Base-by-base conservation (phyloP, 1,284 basidiomycete genomes). In the Mrakiaceae sp. region DNA sequence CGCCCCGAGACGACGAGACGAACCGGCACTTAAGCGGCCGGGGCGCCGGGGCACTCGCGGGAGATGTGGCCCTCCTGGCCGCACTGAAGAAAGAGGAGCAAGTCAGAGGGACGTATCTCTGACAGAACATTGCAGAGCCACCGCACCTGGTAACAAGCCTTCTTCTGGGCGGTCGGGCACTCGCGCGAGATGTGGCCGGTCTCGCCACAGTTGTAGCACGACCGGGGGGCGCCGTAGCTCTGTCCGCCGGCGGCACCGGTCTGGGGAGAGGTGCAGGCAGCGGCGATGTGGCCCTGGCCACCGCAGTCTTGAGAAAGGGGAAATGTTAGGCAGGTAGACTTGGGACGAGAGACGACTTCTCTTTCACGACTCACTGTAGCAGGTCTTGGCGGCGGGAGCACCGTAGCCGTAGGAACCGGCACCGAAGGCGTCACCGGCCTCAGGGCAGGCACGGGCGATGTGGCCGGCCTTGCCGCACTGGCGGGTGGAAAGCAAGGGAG, bases 391-490 rank as follows among this genome's bases (percentile, higher is more conserved):
- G 62, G 62, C 50, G 12, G 53, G 53, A 52, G 64, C 67, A 62
- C 67, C 68, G 55, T 66, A 64, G 58, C 54, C 67, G 52, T 60
- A 60, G 47, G 62, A 59, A 47, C 65, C 67, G 54, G 59, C 63
- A 44, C 67, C 66, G 57, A 27, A 63, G 58, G 57, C 66, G 60
- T 56, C 59, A 56, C 62, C 58, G 52, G 63, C 67, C 57, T 66
- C 64, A 46, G 68, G 67, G 69, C 69, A 70, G n/a, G 60, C 63
- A 49, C 68, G 58, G 47, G 68, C 66, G 66, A 70, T 68, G 68
- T 70, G 69, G 43, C 69, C 69, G 64, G 68, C 64, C 66, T 70
- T 66, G 50, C 67, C 67, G 55, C 69, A 70, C 69, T 70, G 56
- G n/a, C 6, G 58, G 7, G 51, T 27, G 5, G 7, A 63, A 55